phyloP scores from a whole-genome alignment of 768 basidiomycete genomes.

The Lyophyllum semitale region DNA sequence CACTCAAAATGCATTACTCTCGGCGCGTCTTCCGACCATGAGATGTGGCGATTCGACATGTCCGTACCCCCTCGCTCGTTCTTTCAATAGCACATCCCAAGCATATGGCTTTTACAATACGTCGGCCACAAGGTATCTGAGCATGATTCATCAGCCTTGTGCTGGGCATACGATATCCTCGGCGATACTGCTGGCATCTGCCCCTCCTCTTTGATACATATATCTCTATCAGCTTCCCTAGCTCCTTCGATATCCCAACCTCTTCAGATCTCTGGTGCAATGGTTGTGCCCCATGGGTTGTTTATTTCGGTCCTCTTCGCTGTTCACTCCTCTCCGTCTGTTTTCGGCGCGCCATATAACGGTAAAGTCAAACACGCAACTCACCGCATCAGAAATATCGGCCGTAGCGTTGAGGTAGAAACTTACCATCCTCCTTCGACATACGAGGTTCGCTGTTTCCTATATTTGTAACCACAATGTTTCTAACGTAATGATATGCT shows the following conservation, averaged over 20 bases:
- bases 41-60: neutral
- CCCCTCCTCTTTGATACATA: slow-evolving; percentile 3
- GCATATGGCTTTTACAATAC: neutral
- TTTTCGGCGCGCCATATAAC: neutral
- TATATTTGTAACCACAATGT: neutral
- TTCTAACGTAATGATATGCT: neutral
- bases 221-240: neutral
- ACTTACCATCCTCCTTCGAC: slow-evolving; percentile 15
- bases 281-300: neutral
- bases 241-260: neutral
- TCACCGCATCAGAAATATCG: slow-evolving; percentile 12
- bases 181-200: slow-evolving; percentile 10
- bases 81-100: slow-evolving; percentile 4
- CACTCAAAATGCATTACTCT: neutral
- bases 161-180: neutral
- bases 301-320: slow-evolving; percentile 3
- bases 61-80: neutral
- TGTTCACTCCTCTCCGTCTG: neutral
- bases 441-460: slow-evolving; percentile 9
- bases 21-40: slow-evolving; percentile 7
- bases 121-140: neutral
- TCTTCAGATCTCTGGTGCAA: neutral
- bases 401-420: slow-evolving; percentile 12
- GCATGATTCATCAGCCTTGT: slow-evolving; percentile 7
- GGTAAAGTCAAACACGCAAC: slow-evolving; percentile 5